phyloP scores from a whole-genome alignment of 345 rosid genomes.

The Rhodamnia rubescens region DNA sequence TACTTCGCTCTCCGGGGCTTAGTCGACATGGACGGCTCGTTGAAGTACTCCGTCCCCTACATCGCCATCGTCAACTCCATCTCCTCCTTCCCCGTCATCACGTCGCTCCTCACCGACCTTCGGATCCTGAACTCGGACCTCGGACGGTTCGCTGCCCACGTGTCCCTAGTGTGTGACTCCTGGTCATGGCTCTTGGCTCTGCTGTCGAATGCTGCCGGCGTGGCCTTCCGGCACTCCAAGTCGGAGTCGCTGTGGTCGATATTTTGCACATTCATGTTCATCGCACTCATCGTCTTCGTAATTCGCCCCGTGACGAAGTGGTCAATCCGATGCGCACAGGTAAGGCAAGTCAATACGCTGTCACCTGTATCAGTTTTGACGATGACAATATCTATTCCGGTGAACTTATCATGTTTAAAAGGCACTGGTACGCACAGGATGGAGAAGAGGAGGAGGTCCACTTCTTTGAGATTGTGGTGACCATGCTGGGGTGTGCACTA shows the following conservation, averaged over 20 bases:
- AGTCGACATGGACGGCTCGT: not conserved
- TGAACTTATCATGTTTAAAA: not conserved
- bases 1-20: not conserved
- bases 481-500: not conserved
- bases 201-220: not conserved
- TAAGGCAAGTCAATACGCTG: not conserved
- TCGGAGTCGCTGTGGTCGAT: not conserved
- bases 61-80: not conserved
- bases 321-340: not conserved
- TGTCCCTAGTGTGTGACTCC: not conserved
- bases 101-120: not conserved
- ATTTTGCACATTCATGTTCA: not conserved
- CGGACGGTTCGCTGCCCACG: not conserved
- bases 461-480: not conserved
- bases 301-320: not conserved
- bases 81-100: not conserved
- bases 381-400: not conserved
- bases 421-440: not conserved
- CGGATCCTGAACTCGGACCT: not conserved
- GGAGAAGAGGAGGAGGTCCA: not conserved
- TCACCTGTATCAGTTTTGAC: not conserved
- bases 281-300: not conserved
- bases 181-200: not conserved
- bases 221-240: not conserved
- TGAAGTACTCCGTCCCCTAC: not conserved